Evolutionary conservation across 176 grass and related monocot genomes (phyloP).

Genomic region (Canna indica): DNA sequence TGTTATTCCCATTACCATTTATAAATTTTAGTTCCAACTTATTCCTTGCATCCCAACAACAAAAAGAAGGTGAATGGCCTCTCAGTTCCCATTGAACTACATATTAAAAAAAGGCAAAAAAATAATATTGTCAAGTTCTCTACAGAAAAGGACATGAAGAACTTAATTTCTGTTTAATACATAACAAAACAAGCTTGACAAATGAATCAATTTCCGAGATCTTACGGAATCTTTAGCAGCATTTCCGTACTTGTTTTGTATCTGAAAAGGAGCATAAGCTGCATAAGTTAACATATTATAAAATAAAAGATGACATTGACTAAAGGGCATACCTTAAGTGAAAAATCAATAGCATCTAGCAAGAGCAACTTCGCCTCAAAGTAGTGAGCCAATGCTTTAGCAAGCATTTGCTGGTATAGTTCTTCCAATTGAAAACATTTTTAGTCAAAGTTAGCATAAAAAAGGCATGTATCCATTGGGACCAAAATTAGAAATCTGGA

Average conservation of each 20-base stretch:
- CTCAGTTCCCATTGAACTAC: too few relatives aligned
- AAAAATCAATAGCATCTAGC: constrained; percentile 76
- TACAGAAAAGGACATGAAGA: too few relatives aligned
- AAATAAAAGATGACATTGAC: neutral
- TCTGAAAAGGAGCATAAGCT: constrained; percentile 32
- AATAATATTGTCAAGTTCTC: too few relatives aligned
- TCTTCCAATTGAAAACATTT: constrained; percentile 31
- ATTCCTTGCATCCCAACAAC: too few relatives aligned
- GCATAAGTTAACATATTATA: constrained; percentile 2
- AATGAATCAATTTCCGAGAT: neutral
- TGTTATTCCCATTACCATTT: too few relatives aligned
- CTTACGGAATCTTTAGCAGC: constrained; percentile 47
- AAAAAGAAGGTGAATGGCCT: too few relatives aligned
- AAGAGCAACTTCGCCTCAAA: constrained; percentile 62
- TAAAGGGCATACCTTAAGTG: constrained; percentile 39
- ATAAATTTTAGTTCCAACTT: too few relatives aligned
- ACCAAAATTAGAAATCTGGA: neutral
- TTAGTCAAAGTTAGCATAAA: neutral
- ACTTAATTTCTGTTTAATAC: neutral
- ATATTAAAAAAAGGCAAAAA: too few relatives aligned
- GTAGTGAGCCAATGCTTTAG: constrained; percentile 57
- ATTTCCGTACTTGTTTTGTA: constrained; percentile 86
- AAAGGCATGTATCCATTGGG: neutral
- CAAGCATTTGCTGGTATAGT: constrained; percentile 79
- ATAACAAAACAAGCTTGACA: neutral